Conservation (phyloP, 371 early-diverging fungal species). For the Zancudomyces culisetae region DNA sequence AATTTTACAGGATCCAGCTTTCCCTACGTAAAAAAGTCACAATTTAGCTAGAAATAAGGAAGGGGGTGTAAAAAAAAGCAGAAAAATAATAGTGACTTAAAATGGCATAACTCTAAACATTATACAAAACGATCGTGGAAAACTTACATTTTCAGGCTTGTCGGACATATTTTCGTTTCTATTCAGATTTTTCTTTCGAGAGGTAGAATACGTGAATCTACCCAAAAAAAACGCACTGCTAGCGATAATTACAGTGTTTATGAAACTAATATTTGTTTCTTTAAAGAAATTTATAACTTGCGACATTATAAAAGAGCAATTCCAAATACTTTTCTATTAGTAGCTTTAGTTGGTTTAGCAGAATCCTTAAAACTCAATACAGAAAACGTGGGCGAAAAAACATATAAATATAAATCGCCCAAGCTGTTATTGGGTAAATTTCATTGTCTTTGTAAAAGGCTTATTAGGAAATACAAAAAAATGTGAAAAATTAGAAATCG, state of each 20-base stretch:
- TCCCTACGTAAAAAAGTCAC: background rate
- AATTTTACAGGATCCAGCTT: background rate
- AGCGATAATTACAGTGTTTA: background rate
- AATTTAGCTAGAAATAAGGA: background rate
- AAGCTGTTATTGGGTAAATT: too few relatives aligned
- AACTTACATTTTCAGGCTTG: background rate
- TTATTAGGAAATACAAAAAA: too few relatives aligned
- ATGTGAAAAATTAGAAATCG: too few relatives aligned
- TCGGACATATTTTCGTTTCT: background rate
- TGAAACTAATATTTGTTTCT: too few relatives aligned
- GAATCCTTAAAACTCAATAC: too few relatives aligned
- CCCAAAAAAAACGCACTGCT: background rate
- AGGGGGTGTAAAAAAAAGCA: background rate
- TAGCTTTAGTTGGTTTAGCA: too few relatives aligned
- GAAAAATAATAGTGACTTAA: background rate
- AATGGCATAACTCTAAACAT: background rate
- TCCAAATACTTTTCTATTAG: too few relatives aligned
- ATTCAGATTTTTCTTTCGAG: background rate
- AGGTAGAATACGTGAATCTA: background rate
- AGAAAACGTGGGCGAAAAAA: too few relatives aligned
- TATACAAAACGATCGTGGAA: background rate
- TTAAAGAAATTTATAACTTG: too few relatives aligned
- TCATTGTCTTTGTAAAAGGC: too few relatives aligned
- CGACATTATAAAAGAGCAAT: too few relatives aligned
- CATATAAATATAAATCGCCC: too few relatives aligned